phyloP scores from a whole-genome alignment of 2,329 filamentous ascomycete species.

The Cercospora zeae-maydis region DNA sequence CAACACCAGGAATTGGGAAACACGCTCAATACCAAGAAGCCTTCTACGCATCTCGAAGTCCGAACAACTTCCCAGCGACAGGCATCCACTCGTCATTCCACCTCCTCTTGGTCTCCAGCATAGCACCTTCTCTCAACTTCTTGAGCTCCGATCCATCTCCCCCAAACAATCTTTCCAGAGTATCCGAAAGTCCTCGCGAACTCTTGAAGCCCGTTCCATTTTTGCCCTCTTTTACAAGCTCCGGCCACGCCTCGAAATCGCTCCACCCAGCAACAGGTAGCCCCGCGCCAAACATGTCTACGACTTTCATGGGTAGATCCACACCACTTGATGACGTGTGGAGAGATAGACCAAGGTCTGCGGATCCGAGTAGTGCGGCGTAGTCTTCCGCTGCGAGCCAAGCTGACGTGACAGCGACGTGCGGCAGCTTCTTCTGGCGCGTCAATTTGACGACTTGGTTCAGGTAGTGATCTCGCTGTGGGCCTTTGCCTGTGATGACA shows the following conservation, averaged over 20 bases:
- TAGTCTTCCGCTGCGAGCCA: constrained; percentile 86
- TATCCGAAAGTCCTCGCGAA: constrained; percentile 59
- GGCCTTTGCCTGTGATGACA: constrained; percentile 92
- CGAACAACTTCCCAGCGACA: constrained; percentile 70
- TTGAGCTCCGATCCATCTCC: constrained; percentile 54
- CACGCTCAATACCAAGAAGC: neutral
- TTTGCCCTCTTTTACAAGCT: constrained; percentile 80
- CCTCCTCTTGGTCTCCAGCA: constrained; percentile 65
- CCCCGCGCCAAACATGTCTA: constrained; percentile 97
- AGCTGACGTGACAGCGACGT: constrained; percentile 71
- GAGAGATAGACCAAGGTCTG: constrained; percentile 84
- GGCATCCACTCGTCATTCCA: constrained; percentile 95
- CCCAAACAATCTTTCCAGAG: constrained; percentile 64
- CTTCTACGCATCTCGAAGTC: constrained; percentile 7
- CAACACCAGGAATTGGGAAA: neutral
- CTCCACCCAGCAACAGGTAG: constrained; percentile 85
- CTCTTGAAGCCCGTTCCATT: constrained; percentile 85
- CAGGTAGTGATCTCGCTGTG: constrained; percentile 74
- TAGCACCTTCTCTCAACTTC: constrained; percentile 74
- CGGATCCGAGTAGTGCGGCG: constrained; percentile 74
- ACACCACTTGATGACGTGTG: constrained; percentile 94
- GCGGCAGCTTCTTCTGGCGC: constrained; percentile 59
- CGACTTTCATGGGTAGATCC: constrained; percentile 97
- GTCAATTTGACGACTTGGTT: constrained; percentile 61
- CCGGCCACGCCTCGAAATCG: constrained; percentile 80